These are phyloP conservation scores for Diversispora eburnea DNA, from an alignment of 192 early-diverging fungal species.

Conservation along the genomic window DNA sequence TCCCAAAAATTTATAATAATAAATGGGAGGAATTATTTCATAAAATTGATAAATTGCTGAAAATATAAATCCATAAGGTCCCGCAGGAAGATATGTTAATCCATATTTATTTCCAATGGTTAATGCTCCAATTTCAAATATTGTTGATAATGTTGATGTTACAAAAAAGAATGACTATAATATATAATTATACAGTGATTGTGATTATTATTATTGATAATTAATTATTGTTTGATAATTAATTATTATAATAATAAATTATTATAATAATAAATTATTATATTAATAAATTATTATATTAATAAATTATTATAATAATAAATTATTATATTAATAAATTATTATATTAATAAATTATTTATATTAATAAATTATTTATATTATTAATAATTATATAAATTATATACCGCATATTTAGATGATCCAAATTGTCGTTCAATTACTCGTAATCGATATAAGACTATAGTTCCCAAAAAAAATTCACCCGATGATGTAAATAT, in stretches of 20 bases:
- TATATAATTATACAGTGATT: not conserved
- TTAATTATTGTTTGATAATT: not conserved
- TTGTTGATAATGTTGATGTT: conserved; percentile 43
- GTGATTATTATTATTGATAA: no score
- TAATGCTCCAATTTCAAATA: conserved; percentile 52
- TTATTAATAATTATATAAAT: no score
- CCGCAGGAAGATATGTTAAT: conserved; percentile 47
- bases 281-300: no score
- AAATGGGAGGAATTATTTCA: conserved; percentile 40
- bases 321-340: no score
- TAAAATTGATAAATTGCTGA: conserved; percentile 57
- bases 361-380: no score
- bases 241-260: not conserved
- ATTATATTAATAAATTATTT: no score
- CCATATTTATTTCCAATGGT: conserved; percentile 44
- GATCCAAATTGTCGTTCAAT: conserved; percentile 63
- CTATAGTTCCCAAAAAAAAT: conserved; percentile 54
- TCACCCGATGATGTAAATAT: conserved; percentile 56
- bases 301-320: no score
- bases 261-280: no score
- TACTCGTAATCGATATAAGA: conserved; percentile 55
- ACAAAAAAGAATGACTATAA: conserved; percentile 43
- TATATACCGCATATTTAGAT: conserved; percentile 58
- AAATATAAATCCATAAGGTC: conserved; percentile 60
- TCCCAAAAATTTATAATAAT: not conserved